A percentile compares a stretch with the other conserved stretches of the same genome.
phyloP scores from a whole-genome alignment of 176 grass and related monocot genomes.

The Melocanna baccifera region DNA sequence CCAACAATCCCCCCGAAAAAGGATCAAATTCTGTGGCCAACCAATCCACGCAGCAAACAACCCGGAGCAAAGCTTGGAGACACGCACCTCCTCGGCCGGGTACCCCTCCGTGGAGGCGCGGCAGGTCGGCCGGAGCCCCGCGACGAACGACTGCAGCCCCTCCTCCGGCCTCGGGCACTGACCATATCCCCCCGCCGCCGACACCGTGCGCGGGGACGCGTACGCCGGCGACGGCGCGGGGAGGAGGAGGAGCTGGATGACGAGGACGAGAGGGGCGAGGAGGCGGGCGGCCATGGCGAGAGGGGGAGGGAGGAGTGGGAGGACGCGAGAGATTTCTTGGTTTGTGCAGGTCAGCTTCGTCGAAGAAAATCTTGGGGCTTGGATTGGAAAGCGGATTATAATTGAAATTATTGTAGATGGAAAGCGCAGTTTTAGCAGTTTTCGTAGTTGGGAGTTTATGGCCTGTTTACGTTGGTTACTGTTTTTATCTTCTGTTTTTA shows the following conservation, averaged over 20 bases:
- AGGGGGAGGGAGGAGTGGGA: background rate
- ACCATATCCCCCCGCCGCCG: background rate
- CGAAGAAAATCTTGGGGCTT: background rate
- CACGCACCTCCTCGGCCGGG: slow-evolving; percentile 39
- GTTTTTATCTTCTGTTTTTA: too few relatives aligned
- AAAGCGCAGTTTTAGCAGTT: background rate
- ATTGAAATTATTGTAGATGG: background rate
- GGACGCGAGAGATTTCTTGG: slow-evolving; percentile 39
- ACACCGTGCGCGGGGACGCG: background rate
- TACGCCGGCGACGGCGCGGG: background rate
- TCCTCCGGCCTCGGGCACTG: slow-evolving; percentile 27
- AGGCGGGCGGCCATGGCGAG: slow-evolving; percentile 45
- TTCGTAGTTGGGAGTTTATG: background rate
- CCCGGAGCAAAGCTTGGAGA: background rate
- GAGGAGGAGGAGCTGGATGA: slow-evolving; percentile 7
- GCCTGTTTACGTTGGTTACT: too few relatives aligned
- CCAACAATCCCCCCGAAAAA: background rate
- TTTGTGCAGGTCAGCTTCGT: slow-evolving; percentile 21
- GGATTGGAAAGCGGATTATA: background rate
- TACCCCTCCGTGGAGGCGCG: slow-evolving; percentile 21
- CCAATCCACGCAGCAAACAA: background rate
- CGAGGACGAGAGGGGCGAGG: slow-evolving; percentile 16
- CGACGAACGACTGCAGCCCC: slow-evolving; percentile 35
- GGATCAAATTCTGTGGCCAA: background rate
- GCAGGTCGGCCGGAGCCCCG: slow-evolving; percentile 32